phyloP scores from a whole-genome alignment of 1,284 basidiomycete species.

The Omphalotus olearius region DNA sequence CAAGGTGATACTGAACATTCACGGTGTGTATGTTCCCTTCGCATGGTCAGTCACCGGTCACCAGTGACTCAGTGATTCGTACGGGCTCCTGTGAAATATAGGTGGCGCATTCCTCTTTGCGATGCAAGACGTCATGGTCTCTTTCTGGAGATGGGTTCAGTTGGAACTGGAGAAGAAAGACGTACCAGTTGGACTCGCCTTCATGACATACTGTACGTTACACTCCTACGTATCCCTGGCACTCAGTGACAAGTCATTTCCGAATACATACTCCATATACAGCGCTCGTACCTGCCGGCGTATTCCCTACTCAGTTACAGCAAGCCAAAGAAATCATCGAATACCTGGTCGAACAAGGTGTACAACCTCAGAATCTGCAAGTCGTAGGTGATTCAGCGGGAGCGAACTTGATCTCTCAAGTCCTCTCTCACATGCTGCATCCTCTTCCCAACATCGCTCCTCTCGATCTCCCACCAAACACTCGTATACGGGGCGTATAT shows the following conservation, averaged over 20 bases:
- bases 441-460: conserved; percentile 20
- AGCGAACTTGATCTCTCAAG: conserved; percentile 28
- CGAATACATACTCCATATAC: too few relatives aligned
- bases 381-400: conserved; percentile 32
- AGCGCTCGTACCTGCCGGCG: conserved; percentile 10
- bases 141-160: conserved; percentile 15
- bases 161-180: conserved; percentile 14
- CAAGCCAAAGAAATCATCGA: conserved; percentile 2
- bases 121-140: conserved; percentile 14
- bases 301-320: conserved; percentile 12
- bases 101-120: conserved; percentile 18
- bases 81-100: not conserved
- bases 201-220: conserved; percentile 17
- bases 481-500: conserved; percentile 23
- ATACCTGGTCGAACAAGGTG: conserved; percentile 16
- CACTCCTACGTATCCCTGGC: not conserved
- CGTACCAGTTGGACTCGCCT: conserved; percentile 10
- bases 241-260: too few relatives aligned
- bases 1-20: conserved; percentile 25
- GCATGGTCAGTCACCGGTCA: too few relatives aligned
- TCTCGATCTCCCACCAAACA: not conserved
- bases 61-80: too few relatives aligned
- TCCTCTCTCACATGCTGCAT: conserved; percentile 29
- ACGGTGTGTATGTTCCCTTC: conserved; percentile 18
- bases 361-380: conserved; percentile 18